phyloP scores from a whole-genome alignment of 345 rosid genomes.

The Eucalyptus shirleyi region DNA sequence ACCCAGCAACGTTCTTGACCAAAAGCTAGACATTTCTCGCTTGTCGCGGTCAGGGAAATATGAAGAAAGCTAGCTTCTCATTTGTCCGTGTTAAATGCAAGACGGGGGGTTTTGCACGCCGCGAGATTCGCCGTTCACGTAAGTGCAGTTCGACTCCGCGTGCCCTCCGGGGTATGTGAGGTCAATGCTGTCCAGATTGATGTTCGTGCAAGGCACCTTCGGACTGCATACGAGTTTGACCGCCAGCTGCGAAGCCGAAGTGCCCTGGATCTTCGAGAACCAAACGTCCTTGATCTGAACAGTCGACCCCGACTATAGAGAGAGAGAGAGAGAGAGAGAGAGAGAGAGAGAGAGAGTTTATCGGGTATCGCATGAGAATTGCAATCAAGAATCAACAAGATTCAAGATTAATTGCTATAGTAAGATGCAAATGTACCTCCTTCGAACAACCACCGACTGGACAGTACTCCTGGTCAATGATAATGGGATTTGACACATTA shows the following conservation, averaged over 20 bases:
- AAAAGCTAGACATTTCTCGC: not conserved
- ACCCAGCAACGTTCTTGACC: not conserved
- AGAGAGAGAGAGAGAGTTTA: not conserved
- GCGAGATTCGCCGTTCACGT: not conserved
- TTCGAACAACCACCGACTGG: not conserved
- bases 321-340: not conserved
- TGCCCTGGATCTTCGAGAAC: slow-evolving; percentile 1
- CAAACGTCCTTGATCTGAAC: not conserved
- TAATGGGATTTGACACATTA: not conserved
- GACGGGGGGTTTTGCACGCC: not conserved
- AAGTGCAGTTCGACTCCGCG: not conserved
- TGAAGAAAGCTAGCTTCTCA: not conserved
- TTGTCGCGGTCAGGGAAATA: not conserved
- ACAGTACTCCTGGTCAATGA: not conserved
- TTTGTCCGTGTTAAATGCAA: not conserved
- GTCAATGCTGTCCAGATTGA: slow-evolving; percentile 2
- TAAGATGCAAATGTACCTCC: not conserved
- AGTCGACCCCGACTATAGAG: not conserved
- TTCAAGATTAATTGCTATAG: not conserved
- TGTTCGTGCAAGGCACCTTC: not conserved
- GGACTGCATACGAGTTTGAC: slow-evolving; percentile 4
- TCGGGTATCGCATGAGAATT: not conserved
- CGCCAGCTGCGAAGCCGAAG: not conserved
- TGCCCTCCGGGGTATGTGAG: not conserved
- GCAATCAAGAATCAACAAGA: not conserved